These are phyloP conservation scores for Colletotrichum theobromicola DNA, from an alignment of 2,329 filamentous ascomycete species.

Conservation along the genomic window DNA sequence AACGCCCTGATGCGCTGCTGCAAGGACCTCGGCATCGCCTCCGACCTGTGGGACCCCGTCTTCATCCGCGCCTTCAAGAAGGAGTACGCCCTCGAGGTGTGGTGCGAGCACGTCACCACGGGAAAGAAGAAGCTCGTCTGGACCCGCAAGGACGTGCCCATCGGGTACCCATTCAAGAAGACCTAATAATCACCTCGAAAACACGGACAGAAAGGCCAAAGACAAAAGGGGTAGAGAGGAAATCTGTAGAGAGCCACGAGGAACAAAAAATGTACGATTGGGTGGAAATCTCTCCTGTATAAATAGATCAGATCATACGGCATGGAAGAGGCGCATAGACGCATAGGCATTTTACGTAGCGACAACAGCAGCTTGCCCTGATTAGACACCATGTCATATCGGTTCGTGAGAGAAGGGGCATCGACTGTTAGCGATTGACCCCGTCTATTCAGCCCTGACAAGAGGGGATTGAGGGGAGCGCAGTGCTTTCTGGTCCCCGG, in stretches of 20 bases:
- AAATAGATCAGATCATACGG: not conserved
- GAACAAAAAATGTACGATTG: not conserved
- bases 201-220: not conserved
- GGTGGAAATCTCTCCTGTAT: not conserved
- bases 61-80: conserved; percentile 86
- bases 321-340: not conserved
- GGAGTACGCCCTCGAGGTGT: conserved; percentile 76
- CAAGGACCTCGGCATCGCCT: conserved; percentile 94
- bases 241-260: not conserved
- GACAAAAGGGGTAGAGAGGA: not conserved
- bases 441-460: not conserved
- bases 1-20: conserved; percentile 98
- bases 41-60: conserved; percentile 94
- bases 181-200: not conserved
- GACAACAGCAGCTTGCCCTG: not conserved
- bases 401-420: not conserved
- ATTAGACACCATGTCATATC: not conserved
- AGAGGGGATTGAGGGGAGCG: conserved; percentile 1
- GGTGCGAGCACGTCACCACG: conserved; percentile 85
- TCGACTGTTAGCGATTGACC: conserved; percentile 1
- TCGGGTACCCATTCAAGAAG: conserved; percentile 65
- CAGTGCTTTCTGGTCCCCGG: conserved; percentile 12
- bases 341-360: not conserved
- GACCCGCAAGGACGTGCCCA: conserved; percentile 80
- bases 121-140: conserved; percentile 93